Percentiles rank a stretch among this genome's conserved stretches.
phyloP scores from a whole-genome alignment of 352 stramenopile genomes.

The Poterioochromonas sp. region DNA sequence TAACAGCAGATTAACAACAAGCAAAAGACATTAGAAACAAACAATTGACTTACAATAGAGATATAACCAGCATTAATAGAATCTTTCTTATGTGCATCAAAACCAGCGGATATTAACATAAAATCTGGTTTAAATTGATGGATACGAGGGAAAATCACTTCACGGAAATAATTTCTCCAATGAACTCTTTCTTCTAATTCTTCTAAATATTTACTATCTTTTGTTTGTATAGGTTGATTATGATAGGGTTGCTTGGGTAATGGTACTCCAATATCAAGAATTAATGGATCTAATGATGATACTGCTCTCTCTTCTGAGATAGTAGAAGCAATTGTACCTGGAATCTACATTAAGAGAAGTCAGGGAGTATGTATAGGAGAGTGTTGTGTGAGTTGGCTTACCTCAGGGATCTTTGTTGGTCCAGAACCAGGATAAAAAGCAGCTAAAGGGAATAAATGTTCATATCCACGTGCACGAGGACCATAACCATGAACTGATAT shows the following conservation, averaged over 20 bases:
- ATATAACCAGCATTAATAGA: slow-evolving; percentile 21
- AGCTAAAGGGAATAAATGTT: slow-evolving; percentile 47
- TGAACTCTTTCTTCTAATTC: not conserved
- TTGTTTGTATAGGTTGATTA: not conserved
- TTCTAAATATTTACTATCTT: not conserved
- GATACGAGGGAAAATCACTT: slow-evolving; percentile 66
- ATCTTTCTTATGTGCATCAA: slow-evolving; percentile 84
- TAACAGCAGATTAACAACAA: not conserved
- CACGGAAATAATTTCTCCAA: slow-evolving; percentile 18
- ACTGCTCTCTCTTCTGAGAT: too few relatives aligned
- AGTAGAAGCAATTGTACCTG: too few relatives aligned
- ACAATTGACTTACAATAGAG: not conserved
- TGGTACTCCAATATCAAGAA: slow-evolving; percentile 44
- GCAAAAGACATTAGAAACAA: not conserved
- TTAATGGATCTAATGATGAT: slow-evolving; percentile 25
- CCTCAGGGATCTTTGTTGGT: slow-evolving; percentile 51
- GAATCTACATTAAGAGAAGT: too few relatives aligned
- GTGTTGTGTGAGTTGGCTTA: not conserved
- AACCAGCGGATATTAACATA: slow-evolving; percentile 84
- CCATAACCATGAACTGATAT: slow-evolving; percentile 73
- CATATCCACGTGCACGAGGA: slow-evolving; percentile 44
- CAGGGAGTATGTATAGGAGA: too few relatives aligned
- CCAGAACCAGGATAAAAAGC: slow-evolving; percentile 68
- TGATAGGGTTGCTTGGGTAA: slow-evolving; percentile 14
- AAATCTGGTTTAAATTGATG: slow-evolving; percentile 77